These are phyloP conservation scores for Eragrostis tef DNA, from an alignment of 202 grass and related monocot genomes.

Conservation along the genomic window DNA sequence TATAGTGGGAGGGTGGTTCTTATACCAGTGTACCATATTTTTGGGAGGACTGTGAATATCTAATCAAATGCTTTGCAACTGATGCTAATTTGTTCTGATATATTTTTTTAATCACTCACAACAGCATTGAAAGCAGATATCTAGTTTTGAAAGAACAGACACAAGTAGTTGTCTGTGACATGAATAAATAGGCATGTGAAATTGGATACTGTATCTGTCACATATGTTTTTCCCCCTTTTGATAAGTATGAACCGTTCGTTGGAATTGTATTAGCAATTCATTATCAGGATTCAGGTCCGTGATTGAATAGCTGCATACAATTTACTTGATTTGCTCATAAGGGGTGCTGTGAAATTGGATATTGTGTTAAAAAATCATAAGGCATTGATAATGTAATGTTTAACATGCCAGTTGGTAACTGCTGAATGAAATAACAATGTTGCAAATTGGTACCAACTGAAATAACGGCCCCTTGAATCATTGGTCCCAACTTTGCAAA, in stretches of 20 bases:
- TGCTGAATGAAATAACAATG: constrained; percentile 12
- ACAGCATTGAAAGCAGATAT: constrained; percentile 25
- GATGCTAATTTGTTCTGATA: constrained; percentile 20
- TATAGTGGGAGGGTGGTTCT: constrained; percentile 22
- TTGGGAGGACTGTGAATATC: not conserved
- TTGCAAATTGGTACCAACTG: not conserved
- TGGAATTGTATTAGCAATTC: not conserved
- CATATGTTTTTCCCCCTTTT: too few species aligned
- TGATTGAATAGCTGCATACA: not conserved
- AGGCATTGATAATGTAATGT: not conserved
- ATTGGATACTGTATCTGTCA: too few species aligned
- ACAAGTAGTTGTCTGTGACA: not conserved
- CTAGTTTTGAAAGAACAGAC: constrained; percentile 12
- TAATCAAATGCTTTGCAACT: constrained; percentile 17
- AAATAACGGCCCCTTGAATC: too few species aligned
- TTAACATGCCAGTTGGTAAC: not conserved
- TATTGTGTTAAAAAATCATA: not conserved
- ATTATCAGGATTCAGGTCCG: constrained; percentile 9
- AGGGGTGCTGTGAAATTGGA: not conserved
- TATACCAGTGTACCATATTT: constrained; percentile 20
- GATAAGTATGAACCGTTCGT: not conserved
- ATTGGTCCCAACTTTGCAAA: not conserved
- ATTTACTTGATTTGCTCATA: constrained; percentile 20
- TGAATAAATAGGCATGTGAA: not conserved
- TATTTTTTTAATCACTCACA: constrained; percentile 27